phyloP scores from a whole-genome alignment of 2,329 filamentous ascomycete species.

The Thielaviopsis ethacetica region DNA sequence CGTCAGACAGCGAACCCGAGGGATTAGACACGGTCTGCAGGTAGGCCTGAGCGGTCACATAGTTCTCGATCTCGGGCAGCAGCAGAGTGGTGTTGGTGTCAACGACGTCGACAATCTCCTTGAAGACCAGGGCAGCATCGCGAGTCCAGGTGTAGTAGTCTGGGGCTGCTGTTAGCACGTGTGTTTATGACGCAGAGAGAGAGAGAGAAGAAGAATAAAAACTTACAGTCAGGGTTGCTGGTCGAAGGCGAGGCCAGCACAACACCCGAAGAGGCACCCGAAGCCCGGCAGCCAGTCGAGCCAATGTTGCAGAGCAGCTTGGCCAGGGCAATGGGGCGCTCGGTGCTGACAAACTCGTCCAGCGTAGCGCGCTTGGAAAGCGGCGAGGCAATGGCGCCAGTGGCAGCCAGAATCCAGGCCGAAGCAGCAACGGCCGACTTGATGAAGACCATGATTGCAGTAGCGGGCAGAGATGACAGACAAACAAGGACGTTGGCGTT shows the following conservation, averaged over 20 bases:
- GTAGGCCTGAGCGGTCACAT: slow-evolving; percentile 48
- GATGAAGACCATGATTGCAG: slow-evolving; percentile 8
- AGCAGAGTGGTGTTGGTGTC: slow-evolving; percentile 36
- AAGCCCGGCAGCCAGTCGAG: slow-evolving; percentile 31
- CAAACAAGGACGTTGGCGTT: neutral
- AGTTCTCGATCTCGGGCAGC: slow-evolving; percentile 48
- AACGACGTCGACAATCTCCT: slow-evolving; percentile 47
- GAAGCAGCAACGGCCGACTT: slow-evolving; percentile 9
- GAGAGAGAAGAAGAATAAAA: neutral
- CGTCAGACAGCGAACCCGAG: slow-evolving; percentile 39
- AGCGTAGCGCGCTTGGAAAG: slow-evolving; percentile 16
- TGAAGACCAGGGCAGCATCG: slow-evolving; percentile 56
- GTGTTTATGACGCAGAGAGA: neutral
- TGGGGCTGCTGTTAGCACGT: slow-evolving; percentile 18
- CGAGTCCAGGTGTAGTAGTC: slow-evolving; percentile 70
- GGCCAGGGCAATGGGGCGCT: slow-evolving; percentile 34
- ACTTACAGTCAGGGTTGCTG: slow-evolving; percentile 38
- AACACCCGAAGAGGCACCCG: slow-evolving; percentile 31
- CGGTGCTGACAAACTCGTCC: slow-evolving; percentile 34
- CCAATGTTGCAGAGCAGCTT: slow-evolving; percentile 45
- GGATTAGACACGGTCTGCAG: slow-evolving; percentile 54
- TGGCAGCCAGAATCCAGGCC: slow-evolving; percentile 10
- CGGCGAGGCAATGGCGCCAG: slow-evolving; percentile 8
- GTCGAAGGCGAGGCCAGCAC: slow-evolving; percentile 42
- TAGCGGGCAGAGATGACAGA: neutral